These are phyloP conservation scores for Ochetophila trinervis DNA, from an alignment of 306 rosid species.

Conservation along the genomic window DNA sequence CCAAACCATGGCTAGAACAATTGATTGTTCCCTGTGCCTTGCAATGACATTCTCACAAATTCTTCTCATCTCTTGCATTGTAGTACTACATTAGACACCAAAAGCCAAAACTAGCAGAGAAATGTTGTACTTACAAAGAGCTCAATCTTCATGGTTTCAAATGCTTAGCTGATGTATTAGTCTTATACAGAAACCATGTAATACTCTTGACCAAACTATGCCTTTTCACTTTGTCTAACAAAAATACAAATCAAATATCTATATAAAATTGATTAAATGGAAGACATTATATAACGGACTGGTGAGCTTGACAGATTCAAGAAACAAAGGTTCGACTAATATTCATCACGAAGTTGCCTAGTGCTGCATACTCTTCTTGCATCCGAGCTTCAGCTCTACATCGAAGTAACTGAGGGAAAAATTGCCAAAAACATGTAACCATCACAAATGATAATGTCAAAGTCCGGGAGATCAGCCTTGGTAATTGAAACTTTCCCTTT, in stretches of 20 bases:
- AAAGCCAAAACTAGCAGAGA: too few species aligned
- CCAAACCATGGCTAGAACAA: too few species aligned
- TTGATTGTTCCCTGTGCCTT: too few species aligned
- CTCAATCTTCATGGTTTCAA: too few species aligned
- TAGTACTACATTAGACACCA: too few species aligned
- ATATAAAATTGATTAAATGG: neutral
- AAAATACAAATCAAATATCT: neutral
- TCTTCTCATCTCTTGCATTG: too few species aligned
- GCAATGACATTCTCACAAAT: too few species aligned
- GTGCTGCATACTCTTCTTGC: slow-evolving; percentile 44
- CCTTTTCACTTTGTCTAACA: neutral
- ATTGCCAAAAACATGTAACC: slow-evolving; percentile 45
- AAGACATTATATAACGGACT: too few species aligned
- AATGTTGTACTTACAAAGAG: too few species aligned
- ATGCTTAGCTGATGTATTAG: too few species aligned
- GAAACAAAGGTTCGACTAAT: neutral
- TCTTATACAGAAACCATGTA: too few species aligned
- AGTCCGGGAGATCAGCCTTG: slow-evolving; percentile 32
- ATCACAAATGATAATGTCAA: slow-evolving; percentile 51
- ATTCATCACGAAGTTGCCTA: slow-evolving; percentile 36
- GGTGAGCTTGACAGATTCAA: neutral
- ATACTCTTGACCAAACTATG: too few species aligned
- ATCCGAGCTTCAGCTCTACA: slow-evolving; percentile 36
- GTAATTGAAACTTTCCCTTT: slow-evolving; percentile 30
- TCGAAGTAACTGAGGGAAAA: slow-evolving; percentile 52